These are phyloP conservation scores for Guadua angustifolia DNA, from an alignment of 176 grass and related monocot genomes.

Conservation along the genomic window DNA sequence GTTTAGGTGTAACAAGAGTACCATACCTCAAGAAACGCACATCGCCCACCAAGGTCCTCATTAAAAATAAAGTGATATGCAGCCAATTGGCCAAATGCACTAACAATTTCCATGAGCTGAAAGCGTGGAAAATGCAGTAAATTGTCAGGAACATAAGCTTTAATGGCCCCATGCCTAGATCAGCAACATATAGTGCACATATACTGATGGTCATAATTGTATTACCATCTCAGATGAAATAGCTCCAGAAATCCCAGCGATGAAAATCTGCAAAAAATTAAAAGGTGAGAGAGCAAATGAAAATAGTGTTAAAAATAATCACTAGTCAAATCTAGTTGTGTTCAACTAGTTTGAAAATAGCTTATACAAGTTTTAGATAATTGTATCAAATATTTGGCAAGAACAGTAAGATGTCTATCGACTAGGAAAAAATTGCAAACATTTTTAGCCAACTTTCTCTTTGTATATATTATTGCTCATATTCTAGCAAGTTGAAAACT, in stretches of 20 bases:
- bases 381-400: neutral
- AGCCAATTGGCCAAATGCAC: constrained; percentile 78
- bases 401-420: neutral
- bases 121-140: constrained; percentile 45
- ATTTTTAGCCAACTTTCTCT: constrained; percentile 27
- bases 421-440: neutral
- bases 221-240: constrained; percentile 88
- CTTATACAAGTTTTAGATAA: neutral
- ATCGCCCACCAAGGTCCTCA: constrained; percentile 66
- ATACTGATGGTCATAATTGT: constrained; percentile 25
- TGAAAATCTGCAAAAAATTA: constrained; percentile 82
- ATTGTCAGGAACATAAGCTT: constrained; percentile 27
- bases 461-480: neutral
- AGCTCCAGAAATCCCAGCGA: constrained; percentile 73
- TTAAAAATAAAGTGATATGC: constrained; percentile 69
- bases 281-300: constrained; percentile 41
- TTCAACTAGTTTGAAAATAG: constrained; percentile 34
- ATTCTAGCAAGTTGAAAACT: constrained; percentile 35
- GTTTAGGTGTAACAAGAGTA: constrained; percentile 25
- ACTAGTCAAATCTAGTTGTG: constrained; percentile 1
- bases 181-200: constrained; percentile 34
- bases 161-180: constrained; percentile 25
- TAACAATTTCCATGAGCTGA: constrained; percentile 92
- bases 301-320: neutral
- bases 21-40: constrained; percentile 93